Evolutionary conservation across 1,284 basidiomycete species (phyloP).

Genomic region (Fomitopsis pinicola): DNA sequence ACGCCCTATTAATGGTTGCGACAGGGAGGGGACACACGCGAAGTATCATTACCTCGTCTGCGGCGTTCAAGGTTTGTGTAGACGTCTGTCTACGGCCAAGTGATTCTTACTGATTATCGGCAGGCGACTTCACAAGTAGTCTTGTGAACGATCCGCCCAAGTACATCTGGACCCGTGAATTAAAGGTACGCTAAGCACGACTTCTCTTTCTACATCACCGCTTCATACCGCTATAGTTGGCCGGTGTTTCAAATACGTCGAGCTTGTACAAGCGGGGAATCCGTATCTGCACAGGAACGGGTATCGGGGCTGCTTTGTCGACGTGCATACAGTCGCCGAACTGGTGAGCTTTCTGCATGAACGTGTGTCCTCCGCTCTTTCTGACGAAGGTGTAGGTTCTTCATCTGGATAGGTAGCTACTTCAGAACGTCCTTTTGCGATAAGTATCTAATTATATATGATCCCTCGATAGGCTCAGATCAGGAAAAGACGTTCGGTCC

Average conservation of each 20-base stretch:
- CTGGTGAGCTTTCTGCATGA: conserved; percentile 42
- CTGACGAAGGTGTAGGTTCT: conserved; percentile 43
- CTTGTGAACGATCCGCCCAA: conserved; percentile 66
- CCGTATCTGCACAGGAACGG: conserved; percentile 75
- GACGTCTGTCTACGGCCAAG: not conserved
- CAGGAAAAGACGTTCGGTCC: conserved; percentile 77
- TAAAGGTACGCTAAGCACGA: conserved; percentile 46
- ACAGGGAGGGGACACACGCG: conserved; percentile 61
- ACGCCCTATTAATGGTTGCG: conserved; percentile 9
- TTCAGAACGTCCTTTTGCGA: not conserved
- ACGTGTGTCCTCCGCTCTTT: conserved; percentile 5
- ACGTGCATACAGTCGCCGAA: conserved; percentile 68
- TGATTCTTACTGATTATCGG: not conserved
- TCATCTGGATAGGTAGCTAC: conserved; percentile 69
- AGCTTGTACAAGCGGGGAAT: conserved; percentile 70
- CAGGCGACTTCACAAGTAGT: conserved; percentile 65
- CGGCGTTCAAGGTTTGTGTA: conserved; percentile 58
- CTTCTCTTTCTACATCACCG: not conserved
- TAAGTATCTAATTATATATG: not conserved
- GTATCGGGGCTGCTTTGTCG: conserved; percentile 70
- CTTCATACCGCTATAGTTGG: conserved; percentile 42
- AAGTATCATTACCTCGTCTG: conserved; percentile 75
- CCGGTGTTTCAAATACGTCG: conserved; percentile 79
- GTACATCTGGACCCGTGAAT: conserved; percentile 66
- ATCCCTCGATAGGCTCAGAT: conserved; percentile 50